phyloP scores from a whole-genome alignment of 495 filamentous ascomycete species.

The Saxophila tyrrhenica region DNA sequence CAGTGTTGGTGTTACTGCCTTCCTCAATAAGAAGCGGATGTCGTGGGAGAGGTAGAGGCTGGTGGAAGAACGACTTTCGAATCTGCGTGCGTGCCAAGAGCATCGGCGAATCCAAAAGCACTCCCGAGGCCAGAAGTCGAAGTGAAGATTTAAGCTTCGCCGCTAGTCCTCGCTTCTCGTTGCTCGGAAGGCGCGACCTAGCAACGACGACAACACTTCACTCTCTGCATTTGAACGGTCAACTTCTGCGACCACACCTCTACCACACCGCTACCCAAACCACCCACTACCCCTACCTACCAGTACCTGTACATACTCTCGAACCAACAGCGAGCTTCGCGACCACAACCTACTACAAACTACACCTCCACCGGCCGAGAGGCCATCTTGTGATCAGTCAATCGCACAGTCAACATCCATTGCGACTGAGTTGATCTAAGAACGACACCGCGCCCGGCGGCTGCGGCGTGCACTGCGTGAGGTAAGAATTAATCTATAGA shows the following conservation, averaged over 20 bases:
- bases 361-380: neutral
- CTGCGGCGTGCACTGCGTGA: slow-evolving; percentile 68
- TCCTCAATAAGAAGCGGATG: slow-evolving; percentile 24
- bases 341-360: neutral
- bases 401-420: neutral
- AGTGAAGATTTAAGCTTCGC: neutral
- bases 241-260: neutral
- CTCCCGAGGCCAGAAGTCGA: neutral
- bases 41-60: slow-evolving; percentile 4
- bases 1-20: slow-evolving; percentile 17
- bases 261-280: neutral
- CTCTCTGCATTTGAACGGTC: too few species aligned
- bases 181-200: too few species aligned
- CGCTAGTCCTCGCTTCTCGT: too few species aligned
- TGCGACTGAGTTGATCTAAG: slow-evolving; percentile 11
- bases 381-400: neutral
- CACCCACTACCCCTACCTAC: neutral
- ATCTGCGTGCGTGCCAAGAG: slow-evolving; percentile 9
- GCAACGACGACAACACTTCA: too few species aligned
- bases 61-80: too few species aligned
- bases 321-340: neutral
- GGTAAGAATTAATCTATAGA: slow-evolving; percentile 35
- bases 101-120: neutral
- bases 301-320: neutral
- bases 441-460: slow-evolving; percentile 43